Percentiles rank a stretch among this genome's conserved stretches.
Evolutionary conservation across 2,329 filamentous ascomycete species (phyloP).

Genomic region (Hymenoscyphus infarciens): DNA sequence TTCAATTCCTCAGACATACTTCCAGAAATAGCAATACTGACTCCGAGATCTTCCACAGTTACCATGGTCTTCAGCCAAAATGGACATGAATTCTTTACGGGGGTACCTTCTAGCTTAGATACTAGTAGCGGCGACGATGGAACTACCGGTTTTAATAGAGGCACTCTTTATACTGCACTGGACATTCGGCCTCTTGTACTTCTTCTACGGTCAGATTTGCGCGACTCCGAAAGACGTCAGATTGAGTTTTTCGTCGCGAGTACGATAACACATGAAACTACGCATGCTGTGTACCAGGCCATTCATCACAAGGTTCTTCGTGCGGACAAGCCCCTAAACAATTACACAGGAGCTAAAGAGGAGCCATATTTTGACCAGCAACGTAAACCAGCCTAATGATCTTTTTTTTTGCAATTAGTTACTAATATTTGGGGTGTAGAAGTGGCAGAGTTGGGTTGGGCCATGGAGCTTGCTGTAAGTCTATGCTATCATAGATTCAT

Average conservation of each 20-base stretch:
- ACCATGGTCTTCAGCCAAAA: too few relatives aligned
- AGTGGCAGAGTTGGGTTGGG: not conserved
- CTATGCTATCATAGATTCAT: not conserved
- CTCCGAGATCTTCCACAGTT: too few relatives aligned
- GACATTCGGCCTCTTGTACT: not conserved
- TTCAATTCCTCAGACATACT: too few relatives aligned
- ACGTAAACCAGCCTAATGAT: not conserved
- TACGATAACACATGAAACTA: not conserved
- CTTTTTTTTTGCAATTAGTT: not conserved
- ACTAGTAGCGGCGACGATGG: too few relatives aligned
- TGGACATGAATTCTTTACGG: too few relatives aligned
- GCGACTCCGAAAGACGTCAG: not conserved
- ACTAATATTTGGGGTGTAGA: not conserved
- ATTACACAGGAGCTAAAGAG: not conserved
- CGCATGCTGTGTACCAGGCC: not conserved
- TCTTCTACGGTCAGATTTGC: not conserved
- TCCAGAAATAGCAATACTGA: too few relatives aligned
- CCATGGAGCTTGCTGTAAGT: not conserved
- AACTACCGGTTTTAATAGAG: not conserved
- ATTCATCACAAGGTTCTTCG: not conserved
- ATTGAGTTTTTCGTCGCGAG: not conserved
- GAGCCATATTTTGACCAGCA: not conserved
- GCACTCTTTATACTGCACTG: not conserved
- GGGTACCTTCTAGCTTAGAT: too few relatives aligned
- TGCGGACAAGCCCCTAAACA: too few relatives aligned